Percentiles rank a stretch among this genome's conserved stretches.
Evolutionary conservation across 2,329 filamentous ascomycete species (phyloP).

Genomic region (Mollisia scopiformis): DNA sequence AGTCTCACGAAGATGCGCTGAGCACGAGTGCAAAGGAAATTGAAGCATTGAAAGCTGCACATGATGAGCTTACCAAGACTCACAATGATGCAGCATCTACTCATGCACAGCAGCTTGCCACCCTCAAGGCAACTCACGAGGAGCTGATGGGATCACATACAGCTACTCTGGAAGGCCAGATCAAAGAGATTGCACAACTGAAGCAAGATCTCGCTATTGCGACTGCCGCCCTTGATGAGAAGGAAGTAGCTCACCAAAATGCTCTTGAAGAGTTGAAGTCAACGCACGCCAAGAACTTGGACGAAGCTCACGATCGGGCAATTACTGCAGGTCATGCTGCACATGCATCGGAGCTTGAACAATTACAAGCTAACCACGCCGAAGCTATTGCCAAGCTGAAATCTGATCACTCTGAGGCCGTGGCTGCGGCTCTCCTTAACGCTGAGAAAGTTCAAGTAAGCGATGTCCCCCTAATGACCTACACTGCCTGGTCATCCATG

Average conservation of each 20-base stretch:
- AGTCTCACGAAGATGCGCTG: conserved; percentile 13
- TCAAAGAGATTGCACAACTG: conserved; percentile 20
- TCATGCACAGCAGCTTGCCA: conserved; percentile 8
- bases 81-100: conserved; percentile 11
- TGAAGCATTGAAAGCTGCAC: not conserved
- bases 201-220: conserved; percentile 34
- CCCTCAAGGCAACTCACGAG: not conserved
- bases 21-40: conserved; percentile 24
- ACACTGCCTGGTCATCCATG: too few relatives aligned
- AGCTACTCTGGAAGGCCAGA: conserved; percentile 6
- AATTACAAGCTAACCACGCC: conserved; percentile 57
- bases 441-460: conserved; percentile 29
- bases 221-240: conserved; percentile 42
- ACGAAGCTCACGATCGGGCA: conserved; percentile 55
- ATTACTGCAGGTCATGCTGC: conserved; percentile 51
- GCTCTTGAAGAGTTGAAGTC: conserved; percentile 57
- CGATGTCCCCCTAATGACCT: too few relatives aligned
- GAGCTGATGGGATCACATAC: conserved; percentile 21
- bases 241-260: conserved; percentile 56
- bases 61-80: conserved; percentile 17
- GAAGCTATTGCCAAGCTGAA: conserved; percentile 45
- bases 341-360: conserved; percentile 53
- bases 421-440: conserved; percentile 1
- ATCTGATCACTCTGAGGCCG: conserved; percentile 44
- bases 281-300: conserved; percentile 61